These are phyloP conservation scores for Eimeria necatrix DNA, from an alignment of 169 alveolate genomes.

Conservation along the genomic window DNA sequence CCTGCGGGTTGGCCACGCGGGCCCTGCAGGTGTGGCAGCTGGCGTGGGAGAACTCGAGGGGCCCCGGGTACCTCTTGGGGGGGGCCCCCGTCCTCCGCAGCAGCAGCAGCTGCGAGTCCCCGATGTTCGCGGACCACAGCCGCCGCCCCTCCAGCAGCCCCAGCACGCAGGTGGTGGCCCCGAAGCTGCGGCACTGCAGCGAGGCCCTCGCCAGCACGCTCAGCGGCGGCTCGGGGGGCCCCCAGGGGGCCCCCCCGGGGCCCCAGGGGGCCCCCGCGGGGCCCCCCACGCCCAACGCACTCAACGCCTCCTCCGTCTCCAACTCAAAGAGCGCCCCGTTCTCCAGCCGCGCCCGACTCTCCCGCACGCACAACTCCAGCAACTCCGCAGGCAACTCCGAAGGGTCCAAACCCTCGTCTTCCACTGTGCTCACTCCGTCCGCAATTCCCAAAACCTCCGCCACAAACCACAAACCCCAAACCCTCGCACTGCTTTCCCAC, in stretches of 20 bases:
- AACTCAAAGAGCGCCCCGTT: slow-evolving; percentile 82
- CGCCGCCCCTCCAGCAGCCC: slow-evolving; percentile 82
- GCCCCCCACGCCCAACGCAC: slow-evolving; percentile 58
- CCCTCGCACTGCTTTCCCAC: background rate
- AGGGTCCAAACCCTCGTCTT: slow-evolving; percentile 86
- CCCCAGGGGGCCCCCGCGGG: no score
- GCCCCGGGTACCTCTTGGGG: slow-evolving; percentile 52
- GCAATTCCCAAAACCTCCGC: slow-evolving; percentile 85
- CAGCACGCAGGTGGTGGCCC: slow-evolving; percentile 87
- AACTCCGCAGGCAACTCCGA: slow-evolving; percentile 85
- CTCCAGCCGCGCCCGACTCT: slow-evolving; percentile 80
- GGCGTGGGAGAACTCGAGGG: slow-evolving; percentile 48
- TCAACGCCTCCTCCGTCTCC: slow-evolving; percentile 80
- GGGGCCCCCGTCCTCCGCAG: slow-evolving; percentile 80
- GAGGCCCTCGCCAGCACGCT: slow-evolving; percentile 83
- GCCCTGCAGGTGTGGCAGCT: slow-evolving; percentile 53
- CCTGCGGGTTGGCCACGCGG: slow-evolving; percentile 55
- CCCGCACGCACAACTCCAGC: slow-evolving; percentile 82
- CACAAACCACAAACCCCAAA: background rate
- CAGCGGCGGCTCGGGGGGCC: slow-evolving; percentile 74
- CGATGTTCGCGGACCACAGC: slow-evolving; percentile 86
- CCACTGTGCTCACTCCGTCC: slow-evolving; percentile 88
- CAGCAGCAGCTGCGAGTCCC: slow-evolving; percentile 85
- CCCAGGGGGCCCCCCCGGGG: no score
- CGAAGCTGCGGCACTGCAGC: slow-evolving; percentile 84